Conservation (phyloP, 163 green algal species). For the Trebouxia gelatinosa region DNA sequence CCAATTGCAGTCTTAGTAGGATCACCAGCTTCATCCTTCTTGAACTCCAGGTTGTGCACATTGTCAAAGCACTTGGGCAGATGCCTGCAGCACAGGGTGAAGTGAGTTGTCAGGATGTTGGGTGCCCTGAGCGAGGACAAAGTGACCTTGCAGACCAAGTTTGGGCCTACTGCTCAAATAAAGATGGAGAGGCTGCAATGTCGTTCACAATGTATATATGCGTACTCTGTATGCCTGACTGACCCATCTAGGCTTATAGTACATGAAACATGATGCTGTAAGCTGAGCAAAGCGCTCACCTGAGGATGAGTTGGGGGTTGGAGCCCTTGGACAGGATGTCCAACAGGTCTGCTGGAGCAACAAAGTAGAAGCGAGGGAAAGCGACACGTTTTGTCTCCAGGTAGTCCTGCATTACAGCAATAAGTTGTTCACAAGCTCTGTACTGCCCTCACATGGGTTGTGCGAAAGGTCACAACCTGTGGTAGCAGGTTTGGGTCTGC, state of each 20-base stretch:
- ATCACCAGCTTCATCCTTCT: slow-evolving; percentile 60
- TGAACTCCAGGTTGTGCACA: slow-evolving; percentile 87
- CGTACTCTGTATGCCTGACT: too few relatives aligned
- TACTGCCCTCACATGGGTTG: too few relatives aligned
- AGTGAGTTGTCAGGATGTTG: too few relatives aligned
- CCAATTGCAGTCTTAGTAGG: slow-evolving; percentile 67
- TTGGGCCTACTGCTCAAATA: too few relatives aligned
- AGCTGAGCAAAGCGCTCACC: too few relatives aligned
- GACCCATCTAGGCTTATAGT: too few relatives aligned
- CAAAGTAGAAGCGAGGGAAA: slow-evolving; percentile 96
- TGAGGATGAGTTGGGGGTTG: slow-evolving; percentile 83
- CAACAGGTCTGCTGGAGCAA: slow-evolving; percentile 86
- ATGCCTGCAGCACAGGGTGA: slow-evolving; percentile 58
- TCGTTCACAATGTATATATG: background rate
- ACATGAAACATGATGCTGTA: too few relatives aligned
- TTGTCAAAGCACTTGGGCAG: slow-evolving; percentile 94
- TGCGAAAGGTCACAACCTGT: too few relatives aligned
- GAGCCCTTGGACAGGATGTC: slow-evolving; percentile 92
- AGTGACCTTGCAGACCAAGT: too few relatives aligned
- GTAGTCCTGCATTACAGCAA: slow-evolving; percentile 70
- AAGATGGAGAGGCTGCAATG: background rate
- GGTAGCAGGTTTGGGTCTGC: too few relatives aligned
- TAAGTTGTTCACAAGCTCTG: background rate
- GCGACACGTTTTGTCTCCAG: slow-evolving; percentile 91
- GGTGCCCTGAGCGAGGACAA: too few relatives aligned